phyloP scores from a whole-genome alignment of 345 rosid species.

The Ceriops decandra region DNA sequence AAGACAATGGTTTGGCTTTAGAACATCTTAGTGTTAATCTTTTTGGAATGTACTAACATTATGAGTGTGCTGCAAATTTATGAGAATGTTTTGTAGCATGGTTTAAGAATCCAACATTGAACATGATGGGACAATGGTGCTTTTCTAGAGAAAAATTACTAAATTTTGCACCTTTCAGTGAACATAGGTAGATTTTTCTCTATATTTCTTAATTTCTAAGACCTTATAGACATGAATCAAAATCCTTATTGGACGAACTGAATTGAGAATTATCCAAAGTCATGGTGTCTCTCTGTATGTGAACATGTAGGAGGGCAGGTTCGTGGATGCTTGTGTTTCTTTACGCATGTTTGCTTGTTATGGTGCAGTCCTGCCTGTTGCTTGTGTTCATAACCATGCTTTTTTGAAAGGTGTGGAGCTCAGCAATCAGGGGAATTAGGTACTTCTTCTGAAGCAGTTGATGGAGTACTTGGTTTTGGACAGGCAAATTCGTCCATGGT shows the following conservation, averaged over 20 bases:
- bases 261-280: neutral
- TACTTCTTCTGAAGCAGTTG: constrained; percentile 55
- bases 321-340: neutral
- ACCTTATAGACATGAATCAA: too few relatives aligned
- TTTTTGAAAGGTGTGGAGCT: constrained; percentile 58
- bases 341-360: neutral
- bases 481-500: constrained; percentile 75
- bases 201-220: neutral
- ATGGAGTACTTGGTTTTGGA: constrained; percentile 91
- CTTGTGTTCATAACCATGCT: constrained; percentile 2
- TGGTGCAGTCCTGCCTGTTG: constrained; percentile 5
- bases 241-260: neutral
- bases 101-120: too few relatives aligned
- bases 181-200: too few relatives aligned
- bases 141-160: too few relatives aligned
- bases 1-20: too few relatives aligned
- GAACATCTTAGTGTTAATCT: too few relatives aligned
- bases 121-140: too few relatives aligned
- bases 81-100: too few relatives aligned
- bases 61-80: too few relatives aligned
- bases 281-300: neutral
- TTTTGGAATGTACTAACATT: too few relatives aligned
- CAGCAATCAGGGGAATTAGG: constrained; percentile 72
- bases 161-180: too few relatives aligned
- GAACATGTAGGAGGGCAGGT: neutral